Conservation (phyloP, 169 alveolate genomes). For the Perkinsus olseni region DNA sequence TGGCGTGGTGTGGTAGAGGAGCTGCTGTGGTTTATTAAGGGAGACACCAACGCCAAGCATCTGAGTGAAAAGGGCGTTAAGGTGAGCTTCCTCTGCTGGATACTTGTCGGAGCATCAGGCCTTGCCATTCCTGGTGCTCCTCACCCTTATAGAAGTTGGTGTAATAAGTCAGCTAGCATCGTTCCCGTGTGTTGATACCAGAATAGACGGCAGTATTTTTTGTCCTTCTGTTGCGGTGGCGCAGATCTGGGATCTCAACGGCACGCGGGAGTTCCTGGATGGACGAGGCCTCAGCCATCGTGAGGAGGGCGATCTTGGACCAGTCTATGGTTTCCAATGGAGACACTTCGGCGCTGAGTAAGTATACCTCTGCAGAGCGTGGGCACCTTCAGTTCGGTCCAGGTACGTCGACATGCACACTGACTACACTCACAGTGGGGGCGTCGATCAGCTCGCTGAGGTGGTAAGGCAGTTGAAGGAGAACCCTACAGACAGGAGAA, state of each 20-base stretch:
- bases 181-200: too few relatives aligned
- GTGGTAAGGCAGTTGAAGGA: conserved; percentile 73
- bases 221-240: too few relatives aligned
- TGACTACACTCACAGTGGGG: conserved; percentile 67
- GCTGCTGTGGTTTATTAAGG: conserved; percentile 86
- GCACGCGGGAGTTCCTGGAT: conserved; percentile 90
- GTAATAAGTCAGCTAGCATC: too few relatives aligned
- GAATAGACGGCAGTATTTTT: too few relatives aligned
- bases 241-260: conserved; percentile 94
- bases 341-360: conserved; percentile 91
- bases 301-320: conserved; percentile 83
- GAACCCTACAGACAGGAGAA: conserved; percentile 86
- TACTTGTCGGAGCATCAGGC: too few relatives aligned
- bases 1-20: conserved; percentile 82
- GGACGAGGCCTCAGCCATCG: conserved; percentile 81
- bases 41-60: conserved; percentile 88
- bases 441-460: conserved; percentile 83
- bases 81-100: conserved; percentile 18
- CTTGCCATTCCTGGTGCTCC: too few relatives aligned
- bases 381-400: background rate
- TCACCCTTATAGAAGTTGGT: too few relatives aligned
- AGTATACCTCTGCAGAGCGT: conserved; percentile 21
- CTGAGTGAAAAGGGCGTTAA: conserved; percentile 79
- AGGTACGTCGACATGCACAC: conserved; percentile 64
- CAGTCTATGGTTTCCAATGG: conserved; percentile 96